Evolutionary conservation across 2,329 filamentous ascomycete species (phyloP), one percentile per base, ranked within the genome.

Genomic region (Aureobasidium subglaciale): DNA sequence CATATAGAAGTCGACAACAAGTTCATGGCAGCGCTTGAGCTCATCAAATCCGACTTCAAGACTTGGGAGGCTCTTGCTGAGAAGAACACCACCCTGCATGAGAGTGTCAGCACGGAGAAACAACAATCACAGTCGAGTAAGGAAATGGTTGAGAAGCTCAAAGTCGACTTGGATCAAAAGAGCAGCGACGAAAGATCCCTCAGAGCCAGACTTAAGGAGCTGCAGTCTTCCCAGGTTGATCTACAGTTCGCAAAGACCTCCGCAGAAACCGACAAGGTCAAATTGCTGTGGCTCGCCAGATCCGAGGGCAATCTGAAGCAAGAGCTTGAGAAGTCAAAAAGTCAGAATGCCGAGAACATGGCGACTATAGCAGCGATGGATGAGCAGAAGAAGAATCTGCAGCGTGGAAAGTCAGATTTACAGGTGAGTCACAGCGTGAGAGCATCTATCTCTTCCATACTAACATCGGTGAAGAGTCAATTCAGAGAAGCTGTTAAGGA

Each of bases 401-500:
- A 38, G 16, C 32, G 42, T 5, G 41, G 48, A 22, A 56, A 56
- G 25, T 30, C 30, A 34, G 53, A 40, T 15, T 20, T 56, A 15
- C 42, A 48, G 18, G 53, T 56, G 8, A 48, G 53, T 24, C 11
- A 3, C 6, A 2, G 9, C 13, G 24, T 18, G 18, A 40, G n/a
- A 20, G 13, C 8, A n/a, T 10, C 7, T 52, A 25, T 32, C 4
- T 6, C 11, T 6, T 18, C 2, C 10, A 29, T 9, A 41, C 48
- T 41, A 16, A 52, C 48, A 3, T 10, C n/a, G 7, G 2, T 30
- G 5, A n/a, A 56, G 43, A 7, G 18, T 30, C 54, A 35, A 38
- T 15, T 50, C 37, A n/a, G 10, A 5, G 54, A 50, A 18, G 27
- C 30, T 4, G 20, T 18, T 7, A 29, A 20, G 24, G 20, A 18